Conservation (phyloP, 108 stramenopile genomes). For the Fragilariopsis cylindrus region DNA sequence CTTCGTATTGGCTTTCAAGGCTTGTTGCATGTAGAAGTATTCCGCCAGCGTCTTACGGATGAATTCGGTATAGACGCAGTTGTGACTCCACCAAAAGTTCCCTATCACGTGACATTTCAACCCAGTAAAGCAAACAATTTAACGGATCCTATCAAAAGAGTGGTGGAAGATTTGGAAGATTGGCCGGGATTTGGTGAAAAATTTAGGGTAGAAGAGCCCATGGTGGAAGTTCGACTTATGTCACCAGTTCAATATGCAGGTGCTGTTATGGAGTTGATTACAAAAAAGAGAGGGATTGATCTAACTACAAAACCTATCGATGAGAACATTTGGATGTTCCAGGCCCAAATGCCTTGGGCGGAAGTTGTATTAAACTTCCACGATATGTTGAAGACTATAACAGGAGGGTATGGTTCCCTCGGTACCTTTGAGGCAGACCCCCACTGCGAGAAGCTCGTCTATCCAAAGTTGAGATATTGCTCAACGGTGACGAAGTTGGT, state of each 20-base stretch:
- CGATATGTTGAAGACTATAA: slow-evolving; percentile 76
- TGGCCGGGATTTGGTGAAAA: slow-evolving; percentile 66
- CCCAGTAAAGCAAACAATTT: slow-evolving; percentile 85
- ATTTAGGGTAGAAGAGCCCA: slow-evolving; percentile 82
- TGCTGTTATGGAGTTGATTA: slow-evolving; percentile 84
- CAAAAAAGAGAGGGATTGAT: slow-evolving; percentile 67
- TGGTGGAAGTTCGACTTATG: slow-evolving; percentile 79
- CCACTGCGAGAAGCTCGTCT: slow-evolving; percentile 74
- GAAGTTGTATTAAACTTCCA: slow-evolving; percentile 82
- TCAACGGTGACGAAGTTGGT: slow-evolving; percentile 92
- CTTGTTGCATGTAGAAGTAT: slow-evolving; percentile 96
- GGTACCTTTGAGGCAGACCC: slow-evolving; percentile 72
- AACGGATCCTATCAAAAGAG: slow-evolving; percentile 70
- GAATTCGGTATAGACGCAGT: slow-evolving; percentile 95
- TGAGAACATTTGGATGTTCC: slow-evolving; percentile 83
- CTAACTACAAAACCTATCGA: slow-evolving; percentile 79
- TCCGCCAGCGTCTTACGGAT: slow-evolving; percentile 93
- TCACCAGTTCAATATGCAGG: slow-evolving; percentile 86
- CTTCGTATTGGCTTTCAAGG: slow-evolving; percentile 97
- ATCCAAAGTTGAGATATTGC: slow-evolving; percentile 91
- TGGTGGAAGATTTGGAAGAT: slow-evolving; percentile 81
- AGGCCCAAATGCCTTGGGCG: slow-evolving; percentile 87
- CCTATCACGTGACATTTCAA: slow-evolving; percentile 84
- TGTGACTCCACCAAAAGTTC: slow-evolving; percentile 97
- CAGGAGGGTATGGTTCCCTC: slow-evolving; percentile 80